phyloP scores from a whole-genome alignment of 1,139 yeast species.

The Lodderomyces orthopsilosis region DNA sequence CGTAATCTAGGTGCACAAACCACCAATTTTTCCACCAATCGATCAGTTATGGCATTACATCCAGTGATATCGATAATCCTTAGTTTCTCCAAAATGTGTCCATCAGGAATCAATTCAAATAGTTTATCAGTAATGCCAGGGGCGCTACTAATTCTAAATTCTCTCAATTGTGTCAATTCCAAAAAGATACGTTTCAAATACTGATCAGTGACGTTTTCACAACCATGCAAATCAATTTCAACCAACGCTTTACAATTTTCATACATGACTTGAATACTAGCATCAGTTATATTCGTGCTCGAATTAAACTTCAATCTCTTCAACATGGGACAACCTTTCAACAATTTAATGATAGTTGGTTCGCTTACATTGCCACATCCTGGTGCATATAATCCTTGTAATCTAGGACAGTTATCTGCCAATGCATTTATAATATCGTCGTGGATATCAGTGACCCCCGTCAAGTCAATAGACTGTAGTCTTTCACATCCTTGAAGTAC shows the following conservation, averaged over 20 bases:
- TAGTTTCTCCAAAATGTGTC: slow-evolving; percentile 46
- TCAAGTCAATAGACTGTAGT: slow-evolving; percentile 82
- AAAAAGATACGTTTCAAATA: slow-evolving; percentile 61
- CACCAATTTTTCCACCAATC: slow-evolving; percentile 70
- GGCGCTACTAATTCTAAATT: slow-evolving; percentile 77
- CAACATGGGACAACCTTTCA: slow-evolving; percentile 66
- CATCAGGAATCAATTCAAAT: slow-evolving; percentile 46
- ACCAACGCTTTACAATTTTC: slow-evolving; percentile 73
- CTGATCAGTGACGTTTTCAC: slow-evolving; percentile 68
- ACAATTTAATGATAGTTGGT: slow-evolving; percentile 57
- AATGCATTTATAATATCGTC: slow-evolving; percentile 72
- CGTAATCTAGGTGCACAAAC: slow-evolving; percentile 79
- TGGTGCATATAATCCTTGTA: slow-evolving; percentile 91
- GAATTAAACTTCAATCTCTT: slow-evolving; percentile 82
- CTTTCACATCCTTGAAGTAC: slow-evolving; percentile 65
- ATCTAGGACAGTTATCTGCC: slow-evolving; percentile 66
- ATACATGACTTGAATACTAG: slow-evolving; percentile 61
- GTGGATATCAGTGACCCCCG: slow-evolving; percentile 68
- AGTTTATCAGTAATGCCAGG: slow-evolving; percentile 66
- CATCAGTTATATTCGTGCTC: slow-evolving; percentile 66
- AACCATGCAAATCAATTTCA: slow-evolving; percentile 85
- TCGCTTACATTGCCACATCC: slow-evolving; percentile 73
- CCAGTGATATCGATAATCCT: slow-evolving; percentile 85
- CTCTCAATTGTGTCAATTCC: slow-evolving; percentile 69
- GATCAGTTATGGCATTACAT: slow-evolving; percentile 80